Percentiles rank a stretch among this genome's conserved stretches.
Evolutionary conservation across 495 filamentous ascomycete genomes (phyloP).

Genomic region (Aspergillus olivimuriae): DNA sequence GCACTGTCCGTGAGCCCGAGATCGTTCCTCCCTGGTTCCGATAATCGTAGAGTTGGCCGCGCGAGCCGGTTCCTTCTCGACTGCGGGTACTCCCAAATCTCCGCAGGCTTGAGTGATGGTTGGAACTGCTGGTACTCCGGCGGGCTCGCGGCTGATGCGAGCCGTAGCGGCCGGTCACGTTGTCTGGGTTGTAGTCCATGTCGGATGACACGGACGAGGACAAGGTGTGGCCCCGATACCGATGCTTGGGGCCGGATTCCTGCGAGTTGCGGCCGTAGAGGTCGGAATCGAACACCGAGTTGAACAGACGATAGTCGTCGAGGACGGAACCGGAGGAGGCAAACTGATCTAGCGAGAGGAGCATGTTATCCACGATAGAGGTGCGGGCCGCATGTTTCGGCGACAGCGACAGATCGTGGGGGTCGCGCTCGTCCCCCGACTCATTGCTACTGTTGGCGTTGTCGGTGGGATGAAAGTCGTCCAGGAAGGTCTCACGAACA

Average conservation of each 20-base stretch:
- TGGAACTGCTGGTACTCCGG: conserved; percentile 78
- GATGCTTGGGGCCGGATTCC: conserved; percentile 25
- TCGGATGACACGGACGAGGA: conserved; percentile 71
- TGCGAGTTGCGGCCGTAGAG: conserved; percentile 17
- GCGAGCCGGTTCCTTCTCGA: conserved; percentile 32
- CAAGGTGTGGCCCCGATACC: conserved; percentile 54
- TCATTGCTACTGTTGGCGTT: conserved; percentile 36
- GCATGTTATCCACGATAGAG: conserved; percentile 88
- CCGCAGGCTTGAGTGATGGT: conserved; percentile 55
- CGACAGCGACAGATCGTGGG: conserved; percentile 80
- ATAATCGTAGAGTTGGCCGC: conserved; percentile 22
- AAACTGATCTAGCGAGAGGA: conserved; percentile 81
- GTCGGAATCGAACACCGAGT: conserved; percentile 33
- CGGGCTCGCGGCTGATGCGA: conserved; percentile 50
- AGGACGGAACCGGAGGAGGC: conserved; percentile 43
- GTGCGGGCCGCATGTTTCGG: conserved; percentile 69
- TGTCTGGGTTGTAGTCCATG: conserved; percentile 62
- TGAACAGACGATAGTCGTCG: conserved; percentile 39
- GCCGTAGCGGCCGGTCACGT: conserved; percentile 54
- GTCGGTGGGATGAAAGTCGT: conserved; percentile 39
- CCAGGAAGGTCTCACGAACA: conserved; percentile 45
- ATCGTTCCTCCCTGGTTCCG: conserved; percentile 4
- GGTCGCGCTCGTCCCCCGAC: conserved; percentile 56
- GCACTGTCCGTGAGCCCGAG: conserved; percentile 20
- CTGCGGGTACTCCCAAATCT: conserved; percentile 58